Conservation (phyloP, 495 filamentous ascomycete genomes). For the Neurospora africana region DNA sequence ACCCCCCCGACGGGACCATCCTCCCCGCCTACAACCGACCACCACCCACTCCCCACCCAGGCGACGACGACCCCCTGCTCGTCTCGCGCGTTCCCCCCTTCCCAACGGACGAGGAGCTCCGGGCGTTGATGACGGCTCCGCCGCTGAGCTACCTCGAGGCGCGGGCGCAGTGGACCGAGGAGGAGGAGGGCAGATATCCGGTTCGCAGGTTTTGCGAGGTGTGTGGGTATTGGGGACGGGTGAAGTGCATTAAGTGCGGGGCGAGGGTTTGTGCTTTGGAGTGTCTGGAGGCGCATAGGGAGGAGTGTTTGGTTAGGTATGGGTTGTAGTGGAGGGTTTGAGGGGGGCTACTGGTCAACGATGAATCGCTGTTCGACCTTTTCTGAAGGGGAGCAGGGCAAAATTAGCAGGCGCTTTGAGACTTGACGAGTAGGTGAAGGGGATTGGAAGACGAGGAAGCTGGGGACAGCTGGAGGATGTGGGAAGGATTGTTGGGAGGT, state of each 20-base stretch:
- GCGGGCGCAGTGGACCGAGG: constrained; percentile 41
- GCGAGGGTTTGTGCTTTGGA: constrained; percentile 69
- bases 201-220: constrained; percentile 70
- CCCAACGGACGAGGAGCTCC: constrained; percentile 58
- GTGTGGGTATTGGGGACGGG: constrained; percentile 87
- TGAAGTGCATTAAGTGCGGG: constrained; percentile 77
- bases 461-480: no score
- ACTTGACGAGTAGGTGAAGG: no score
- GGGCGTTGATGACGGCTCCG: constrained; percentile 55
- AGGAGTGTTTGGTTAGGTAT: constrained; percentile 60
- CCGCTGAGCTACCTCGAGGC: constrained; percentile 74
- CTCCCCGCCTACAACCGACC: constrained; percentile 19
- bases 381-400: no score
- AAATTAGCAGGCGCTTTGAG: no score
- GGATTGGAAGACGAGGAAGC: no score
- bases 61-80: constrained; percentile 54
- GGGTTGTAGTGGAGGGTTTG: constrained; percentile 46
- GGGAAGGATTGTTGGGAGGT: no score
- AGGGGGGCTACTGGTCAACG: no score
- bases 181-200: constrained; percentile 36
- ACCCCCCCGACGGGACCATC: constrained; percentile 22
- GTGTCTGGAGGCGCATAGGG: constrained; percentile 69
- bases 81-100: constrained; percentile 49
- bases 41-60: constrained; percentile 28
- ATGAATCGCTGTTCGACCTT: no score